phyloP scores from a whole-genome alignment of 345 rosid genomes.

The Citrus mangshanensis region DNA sequence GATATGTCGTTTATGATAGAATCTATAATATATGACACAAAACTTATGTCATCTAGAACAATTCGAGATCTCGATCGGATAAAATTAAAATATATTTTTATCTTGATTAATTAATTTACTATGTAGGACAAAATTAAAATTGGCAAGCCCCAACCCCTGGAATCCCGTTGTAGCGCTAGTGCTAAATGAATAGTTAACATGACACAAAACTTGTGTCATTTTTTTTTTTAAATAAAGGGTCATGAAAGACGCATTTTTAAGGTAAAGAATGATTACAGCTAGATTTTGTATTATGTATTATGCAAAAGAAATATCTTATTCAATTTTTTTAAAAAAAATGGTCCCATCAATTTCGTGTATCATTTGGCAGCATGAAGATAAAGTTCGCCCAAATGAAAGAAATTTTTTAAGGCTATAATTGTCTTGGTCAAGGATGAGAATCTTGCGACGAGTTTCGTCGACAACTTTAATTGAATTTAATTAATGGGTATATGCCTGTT shows the following conservation, averaged over 20 bases:
- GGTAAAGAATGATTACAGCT: conserved; percentile 3
- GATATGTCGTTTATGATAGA: no score
- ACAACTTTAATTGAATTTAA: neutral
- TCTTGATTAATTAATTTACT: no score
- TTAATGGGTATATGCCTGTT: neutral
- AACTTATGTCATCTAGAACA: fast-evolving
- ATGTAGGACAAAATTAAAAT: no score
- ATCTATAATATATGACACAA: fast-evolving
- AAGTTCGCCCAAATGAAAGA: neutral
- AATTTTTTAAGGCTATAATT: neutral
- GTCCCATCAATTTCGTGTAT: neutral
- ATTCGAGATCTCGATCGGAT: fast-evolving
- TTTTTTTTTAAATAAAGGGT: no score
- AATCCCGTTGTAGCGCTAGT: no score
- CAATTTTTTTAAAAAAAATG: neutral
- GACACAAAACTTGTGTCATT: no score
- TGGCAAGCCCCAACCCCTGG: no score
- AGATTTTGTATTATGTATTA: neutral
- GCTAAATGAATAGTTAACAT: no score
- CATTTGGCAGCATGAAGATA: neutral
- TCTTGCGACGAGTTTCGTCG: neutral
- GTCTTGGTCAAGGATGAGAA: conserved; percentile 3
- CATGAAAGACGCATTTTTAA: neutral
- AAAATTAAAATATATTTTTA: fast-evolving
- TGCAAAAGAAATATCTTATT: neutral